These are phyloP conservation scores for Polysphondylium violaceum DNA, from an alignment of 78 protist species.

Conservation along the genomic window DNA sequence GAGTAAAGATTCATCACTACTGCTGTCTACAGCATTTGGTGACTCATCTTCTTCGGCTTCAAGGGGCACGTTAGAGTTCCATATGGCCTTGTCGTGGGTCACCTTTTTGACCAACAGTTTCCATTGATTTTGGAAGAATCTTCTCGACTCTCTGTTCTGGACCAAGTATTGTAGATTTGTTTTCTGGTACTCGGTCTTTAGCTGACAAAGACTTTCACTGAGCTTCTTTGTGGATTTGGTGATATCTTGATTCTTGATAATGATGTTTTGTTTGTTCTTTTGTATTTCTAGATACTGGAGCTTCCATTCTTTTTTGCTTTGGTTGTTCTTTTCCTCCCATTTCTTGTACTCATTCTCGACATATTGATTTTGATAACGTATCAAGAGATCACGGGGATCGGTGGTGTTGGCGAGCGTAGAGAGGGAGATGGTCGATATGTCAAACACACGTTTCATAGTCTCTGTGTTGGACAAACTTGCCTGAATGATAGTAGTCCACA, in stretches of 20 bases:
- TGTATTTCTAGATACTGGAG: conserved; percentile 56
- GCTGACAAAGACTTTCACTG: conserved; percentile 8
- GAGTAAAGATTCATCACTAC: not conserved
- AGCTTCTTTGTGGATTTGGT: conserved; percentile 50
- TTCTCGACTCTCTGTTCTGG: conserved; percentile 30
- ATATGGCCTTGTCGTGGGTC: conserved; percentile 65
- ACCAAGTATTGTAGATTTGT: conserved; percentile 10
- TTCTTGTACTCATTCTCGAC: conserved; percentile 60
- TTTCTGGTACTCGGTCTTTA: conserved; percentile 44
- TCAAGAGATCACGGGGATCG: conserved; percentile 1
- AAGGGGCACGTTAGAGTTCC: not conserved
- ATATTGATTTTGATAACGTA: not conserved
- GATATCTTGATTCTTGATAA: conserved; percentile 44
- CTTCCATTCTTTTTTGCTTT: conserved; percentile 54
- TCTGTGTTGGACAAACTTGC: not conserved
- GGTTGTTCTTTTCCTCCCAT: conserved; percentile 67
- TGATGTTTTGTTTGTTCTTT: conserved; percentile 48
- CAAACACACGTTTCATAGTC: conserved; percentile 3
- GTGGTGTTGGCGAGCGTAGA: not conserved
- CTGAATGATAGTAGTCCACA: conserved; percentile 20
- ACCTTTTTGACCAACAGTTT: conserved; percentile 49
- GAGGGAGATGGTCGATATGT: not conserved
- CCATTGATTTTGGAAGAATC: conserved; percentile 76
- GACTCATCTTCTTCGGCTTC: not conserved
- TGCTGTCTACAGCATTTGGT: not conserved